Evolutionary conservation across 495 filamentous ascomycete genomes (phyloP), one percentile per base, ranked within the genome.

Genomic region (Penicillium odoratum): DNA sequence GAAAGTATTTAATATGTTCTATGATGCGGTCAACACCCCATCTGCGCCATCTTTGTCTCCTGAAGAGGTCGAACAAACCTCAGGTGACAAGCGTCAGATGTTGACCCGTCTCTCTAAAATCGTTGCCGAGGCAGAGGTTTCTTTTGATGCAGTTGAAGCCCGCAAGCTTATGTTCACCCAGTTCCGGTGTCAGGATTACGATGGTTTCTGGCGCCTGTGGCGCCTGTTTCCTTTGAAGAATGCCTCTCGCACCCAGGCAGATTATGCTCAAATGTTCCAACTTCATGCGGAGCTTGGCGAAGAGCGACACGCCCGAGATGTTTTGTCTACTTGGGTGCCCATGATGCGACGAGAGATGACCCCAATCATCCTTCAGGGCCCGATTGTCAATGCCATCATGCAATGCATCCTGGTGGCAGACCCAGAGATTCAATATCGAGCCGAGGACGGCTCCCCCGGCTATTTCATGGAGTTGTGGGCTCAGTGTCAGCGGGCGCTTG

Each of bases 171-270:
- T 88, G 76, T 33, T 77, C 74, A 62, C 70, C 66, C 21, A 62
- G 52, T 64, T 74, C 31, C 64, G 53, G 15, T 69, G 65, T 57
- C 63, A 69, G 3, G 64, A 83, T 51, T 88, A 83, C 76, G 65
- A 75, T 11, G 69, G 68, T 4, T 84, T 91, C 58, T 88, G 83
- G 86, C 74, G 80, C 9, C 60, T 79, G 36, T 92, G 86, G 84
- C 76, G 79, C 51, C 75, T 78, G 47, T 69, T 84, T 26, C 73
- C 86, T 44, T 73, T 78, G 36, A 72, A 77, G 50, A 66, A 75
- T 6, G 62, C 70, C 21, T 66, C 75, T 5, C 82, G 88, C 34
- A 83, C 81, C 3, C 67, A 66, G 26, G 69, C 64, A 7, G 72
- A 89, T 55, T 92, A 91, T 68, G 62, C 67, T 21, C 66, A 80